Conservation (phyloP, 495 filamentous ascomycete species). For the Penicillium fimorum region DNA sequence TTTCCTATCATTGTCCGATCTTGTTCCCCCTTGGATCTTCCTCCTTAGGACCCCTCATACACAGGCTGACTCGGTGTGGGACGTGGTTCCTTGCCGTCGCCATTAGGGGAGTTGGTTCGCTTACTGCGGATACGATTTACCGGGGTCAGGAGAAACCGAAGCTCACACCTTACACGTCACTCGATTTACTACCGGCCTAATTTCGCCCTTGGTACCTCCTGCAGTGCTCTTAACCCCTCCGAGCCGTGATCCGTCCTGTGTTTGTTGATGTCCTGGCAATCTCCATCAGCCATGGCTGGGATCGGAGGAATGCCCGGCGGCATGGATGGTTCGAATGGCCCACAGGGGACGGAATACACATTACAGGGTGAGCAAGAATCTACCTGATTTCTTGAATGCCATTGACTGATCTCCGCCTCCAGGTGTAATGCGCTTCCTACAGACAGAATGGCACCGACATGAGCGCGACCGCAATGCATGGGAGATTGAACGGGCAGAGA, state of each 20-base stretch:
- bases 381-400: neutral
- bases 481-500: slow-evolving; percentile 98
- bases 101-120: slow-evolving; percentile 19
- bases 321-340: slow-evolving; percentile 55
- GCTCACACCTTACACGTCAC: slow-evolving; percentile 12
- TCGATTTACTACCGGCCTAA: neutral
- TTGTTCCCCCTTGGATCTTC: slow-evolving; percentile 6
- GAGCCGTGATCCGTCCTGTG: slow-evolving; percentile 2
- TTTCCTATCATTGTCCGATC: slow-evolving; percentile 19
- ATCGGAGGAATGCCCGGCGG: slow-evolving; percentile 58
- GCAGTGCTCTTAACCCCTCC: neutral
- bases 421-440: slow-evolving; percentile 99
- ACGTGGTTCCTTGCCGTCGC: slow-evolving; percentile 23
- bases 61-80: slow-evolving; percentile 21
- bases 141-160: slow-evolving; percentile 30
- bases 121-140: slow-evolving; percentile 23
- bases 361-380: slow-evolving; percentile 70
- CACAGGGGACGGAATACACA: slow-evolving; percentile 94
- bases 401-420: slow-evolving; percentile 10
- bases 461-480: slow-evolving; percentile 97
- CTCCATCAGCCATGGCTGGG: slow-evolving; percentile 62
- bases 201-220: slow-evolving; percentile 1
- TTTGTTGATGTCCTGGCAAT: slow-evolving; percentile 59
- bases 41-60: neutral
- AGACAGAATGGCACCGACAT: slow-evolving; percentile 98